Base-by-base conservation (phyloP, 106 monocot species). In the Platanthera guangdongensis region DNA sequence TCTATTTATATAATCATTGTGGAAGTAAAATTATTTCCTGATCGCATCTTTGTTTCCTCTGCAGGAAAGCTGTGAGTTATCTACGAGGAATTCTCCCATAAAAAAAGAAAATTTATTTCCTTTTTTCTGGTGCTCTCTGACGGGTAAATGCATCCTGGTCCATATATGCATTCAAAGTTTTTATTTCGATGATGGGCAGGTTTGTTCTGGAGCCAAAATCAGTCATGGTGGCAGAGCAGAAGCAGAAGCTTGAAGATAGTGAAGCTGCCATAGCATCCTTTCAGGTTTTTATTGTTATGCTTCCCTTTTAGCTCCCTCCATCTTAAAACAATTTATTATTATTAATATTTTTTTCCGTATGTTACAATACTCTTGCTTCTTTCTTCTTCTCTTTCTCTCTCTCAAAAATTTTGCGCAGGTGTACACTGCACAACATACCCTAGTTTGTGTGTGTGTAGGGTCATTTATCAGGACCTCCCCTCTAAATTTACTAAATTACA, bases 141-240 rank as follows among this genome's bases (percentile, higher is more conserved):
- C 46, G 5, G 45, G 11, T 13, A 50, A 60, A 67, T 70, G 50
- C n/a, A 50, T 50, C 39, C 39, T 39, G 2, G 39, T 39, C 39
- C 3, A 39, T 39, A 46, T 53, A 4, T 16, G 3, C 67, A 50
- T 77, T 63, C 18, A 57, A 32, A 68, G 15, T 49, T 0, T 74
- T 63, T 52, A 30, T 78, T 50, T 55, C 73, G 25, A 74, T 77
- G 19, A 76, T 78, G 46, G 30, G 8, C 79, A 94, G 94, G 80
- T 94, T 94, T 87, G 81, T 89, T 57, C 84, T 91, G 79, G 94
- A 94, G 81, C 91, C 91, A 45, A 94, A 91, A 83, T 89, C 82
- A 7, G 49, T 86, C 16, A 46, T 94, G 79, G 47, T 84, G 78
- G 79, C 52, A 18, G 94, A 94, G 74, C 94, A 91, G 57, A 86